These are phyloP conservation scores for Saccharomyces jurei DNA, from an alignment of 805 yeast genomes.

Conservation along the genomic window DNA sequence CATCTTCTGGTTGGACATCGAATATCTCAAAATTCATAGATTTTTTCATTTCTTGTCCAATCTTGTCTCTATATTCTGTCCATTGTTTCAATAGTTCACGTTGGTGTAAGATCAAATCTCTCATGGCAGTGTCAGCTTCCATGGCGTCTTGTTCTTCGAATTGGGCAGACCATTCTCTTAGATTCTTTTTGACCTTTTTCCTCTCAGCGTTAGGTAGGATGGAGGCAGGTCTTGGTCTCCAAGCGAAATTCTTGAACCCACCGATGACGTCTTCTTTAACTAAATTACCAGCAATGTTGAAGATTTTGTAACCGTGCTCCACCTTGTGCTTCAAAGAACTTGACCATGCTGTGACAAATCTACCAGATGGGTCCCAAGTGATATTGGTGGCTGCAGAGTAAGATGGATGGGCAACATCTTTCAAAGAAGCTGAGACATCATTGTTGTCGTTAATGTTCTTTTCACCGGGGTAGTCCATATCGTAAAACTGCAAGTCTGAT, in stretches of 20 bases:
- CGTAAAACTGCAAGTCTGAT: slow-evolving; percentile 79
- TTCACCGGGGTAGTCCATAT: slow-evolving; percentile 75
- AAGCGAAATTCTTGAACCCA: slow-evolving; percentile 77
- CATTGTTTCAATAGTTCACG: slow-evolving; percentile 78
- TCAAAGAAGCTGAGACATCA: slow-evolving; percentile 50
- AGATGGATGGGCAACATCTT: slow-evolving; percentile 53
- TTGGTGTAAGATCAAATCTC: slow-evolving; percentile 81
- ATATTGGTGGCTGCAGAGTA: slow-evolving; percentile 74
- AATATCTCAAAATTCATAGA: slow-evolving; percentile 16
- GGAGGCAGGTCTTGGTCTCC: slow-evolving; percentile 96
- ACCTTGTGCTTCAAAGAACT: slow-evolving; percentile 75
- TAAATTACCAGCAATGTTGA: slow-evolving; percentile 72
- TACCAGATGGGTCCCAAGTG: slow-evolving; percentile 94
- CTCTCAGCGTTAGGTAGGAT: slow-evolving; percentile 67
- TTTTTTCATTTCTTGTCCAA: slow-evolving; percentile 37
- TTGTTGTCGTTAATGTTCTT: slow-evolving; percentile 27
- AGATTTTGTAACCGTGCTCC: slow-evolving; percentile 86
- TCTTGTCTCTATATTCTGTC: slow-evolving; percentile 63
- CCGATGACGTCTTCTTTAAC: slow-evolving; percentile 71
- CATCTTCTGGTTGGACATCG: slow-evolving; percentile 40
- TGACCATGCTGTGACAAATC: slow-evolving; percentile 83
- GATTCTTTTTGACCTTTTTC: slow-evolving; percentile 84
- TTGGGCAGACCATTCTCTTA: slow-evolving; percentile 82
- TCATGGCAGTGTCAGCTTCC: slow-evolving; percentile 88
- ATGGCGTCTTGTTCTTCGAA: slow-evolving; percentile 92